Evolutionary conservation across 106 monocot species (phyloP).

Genomic region (Phalaenopsis aphrodite): DNA sequence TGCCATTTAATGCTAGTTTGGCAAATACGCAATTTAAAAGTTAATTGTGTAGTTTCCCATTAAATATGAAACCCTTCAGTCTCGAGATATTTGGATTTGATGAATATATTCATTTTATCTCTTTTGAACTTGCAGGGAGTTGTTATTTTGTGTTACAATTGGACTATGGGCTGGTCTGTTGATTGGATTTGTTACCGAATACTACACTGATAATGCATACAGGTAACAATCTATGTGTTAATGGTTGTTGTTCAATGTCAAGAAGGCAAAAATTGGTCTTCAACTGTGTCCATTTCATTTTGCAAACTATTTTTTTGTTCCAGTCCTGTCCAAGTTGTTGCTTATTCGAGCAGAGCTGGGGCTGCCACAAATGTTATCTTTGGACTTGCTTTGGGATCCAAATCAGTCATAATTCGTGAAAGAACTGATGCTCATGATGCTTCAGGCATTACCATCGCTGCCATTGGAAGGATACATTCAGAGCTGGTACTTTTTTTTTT

Average conservation of each 20-base stretch:
- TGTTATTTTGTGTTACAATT: constrained; percentile 77
- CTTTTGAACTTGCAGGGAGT: constrained; percentile 25
- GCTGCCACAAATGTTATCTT: constrained; percentile 71
- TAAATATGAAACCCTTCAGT: no score
- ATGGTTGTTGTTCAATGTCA: no score
- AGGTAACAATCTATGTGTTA: constrained; percentile 17
- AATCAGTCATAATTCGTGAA: constrained; percentile 51
- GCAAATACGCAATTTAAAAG: no score
- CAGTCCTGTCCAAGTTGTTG: constrained; percentile 75
- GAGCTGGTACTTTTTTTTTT: no score
- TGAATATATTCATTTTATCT: not conserved
- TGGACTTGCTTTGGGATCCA: constrained; percentile 71
- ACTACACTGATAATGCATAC: constrained; percentile 71
- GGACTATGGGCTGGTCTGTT: constrained; percentile 69
- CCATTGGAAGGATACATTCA: no score
- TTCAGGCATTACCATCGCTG: no score
- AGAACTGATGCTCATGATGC: no score
- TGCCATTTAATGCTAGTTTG: no score
- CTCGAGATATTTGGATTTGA: not conserved
- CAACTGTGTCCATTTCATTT: not conserved
- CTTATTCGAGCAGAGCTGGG: constrained; percentile 64
- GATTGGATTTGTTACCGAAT: constrained; percentile 64
- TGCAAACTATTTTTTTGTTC: not conserved
- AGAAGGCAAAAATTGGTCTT: not conserved
- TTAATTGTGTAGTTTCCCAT: no score